These are phyloP conservation scores for Vanrija sp. DNA, from an alignment of 1,284 basidiomycete species.

Conservation along the genomic window DNA sequence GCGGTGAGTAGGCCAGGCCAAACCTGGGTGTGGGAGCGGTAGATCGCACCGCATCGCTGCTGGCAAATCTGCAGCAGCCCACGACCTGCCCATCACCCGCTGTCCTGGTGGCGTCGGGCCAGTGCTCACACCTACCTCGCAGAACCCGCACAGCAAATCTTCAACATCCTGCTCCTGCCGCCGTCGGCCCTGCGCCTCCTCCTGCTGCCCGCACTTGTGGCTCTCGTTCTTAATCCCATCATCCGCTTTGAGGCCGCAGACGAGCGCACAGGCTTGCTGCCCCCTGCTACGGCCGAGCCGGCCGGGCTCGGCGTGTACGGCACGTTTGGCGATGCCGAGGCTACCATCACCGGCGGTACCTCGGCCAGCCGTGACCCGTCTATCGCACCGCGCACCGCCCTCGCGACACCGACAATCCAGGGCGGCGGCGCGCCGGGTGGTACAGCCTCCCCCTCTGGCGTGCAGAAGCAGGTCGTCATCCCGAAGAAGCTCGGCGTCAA, in stretches of 20 bases:
- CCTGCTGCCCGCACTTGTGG: slow-evolving; percentile 33
- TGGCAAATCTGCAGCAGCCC: no score
- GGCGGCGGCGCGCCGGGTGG: background rate
- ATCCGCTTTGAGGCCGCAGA: slow-evolving; percentile 35
- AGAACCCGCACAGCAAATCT: slow-evolving; percentile 24
- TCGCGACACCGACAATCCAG: background rate
- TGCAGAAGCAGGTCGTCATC: slow-evolving; percentile 25
- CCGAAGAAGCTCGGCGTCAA: slow-evolving; percentile 39
- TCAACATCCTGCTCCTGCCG: slow-evolving; percentile 34
- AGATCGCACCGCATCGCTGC: background rate
- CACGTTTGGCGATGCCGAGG: slow-evolving; percentile 24
- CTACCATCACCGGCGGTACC: no score
- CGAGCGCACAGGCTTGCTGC: slow-evolving; percentile 34
- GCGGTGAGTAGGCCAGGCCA: slow-evolving; percentile 23
- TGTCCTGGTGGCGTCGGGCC: no score
- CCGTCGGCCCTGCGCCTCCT: slow-evolving; percentile 24
- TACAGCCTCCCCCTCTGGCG: slow-evolving; percentile 1
- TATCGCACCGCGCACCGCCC: background rate
- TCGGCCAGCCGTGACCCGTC: slow-evolving; percentile 8
- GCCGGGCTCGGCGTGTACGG: slow-evolving; percentile 22
- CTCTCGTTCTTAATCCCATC: slow-evolving; percentile 29
- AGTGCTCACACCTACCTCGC: background rate
- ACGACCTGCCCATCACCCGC: no score
- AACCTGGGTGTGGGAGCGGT: background rate
- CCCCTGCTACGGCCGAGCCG: background rate